Percentiles rank a stretch among this genome's conserved stretches.
Conservation (phyloP, 2,329 filamentous ascomycete species). For the Arthroderma sp. region DNA sequence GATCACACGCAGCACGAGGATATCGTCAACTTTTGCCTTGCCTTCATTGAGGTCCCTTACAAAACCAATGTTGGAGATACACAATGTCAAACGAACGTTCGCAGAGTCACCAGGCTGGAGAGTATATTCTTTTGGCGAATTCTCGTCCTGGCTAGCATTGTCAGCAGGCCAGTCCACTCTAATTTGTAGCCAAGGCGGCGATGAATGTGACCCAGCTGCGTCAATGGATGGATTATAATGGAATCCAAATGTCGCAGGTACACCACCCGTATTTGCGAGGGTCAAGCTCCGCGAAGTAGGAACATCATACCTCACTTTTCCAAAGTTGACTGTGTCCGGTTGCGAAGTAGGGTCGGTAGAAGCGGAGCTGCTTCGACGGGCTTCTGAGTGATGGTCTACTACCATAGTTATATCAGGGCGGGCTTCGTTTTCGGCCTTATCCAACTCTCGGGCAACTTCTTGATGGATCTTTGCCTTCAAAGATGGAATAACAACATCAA, state of each 20-base stretch:
- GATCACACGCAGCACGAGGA: conserved; percentile 72
- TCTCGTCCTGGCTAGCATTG: conserved; percentile 12
- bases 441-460: conserved; percentile 76
- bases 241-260: conserved; percentile 67
- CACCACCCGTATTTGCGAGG: conserved; percentile 82
- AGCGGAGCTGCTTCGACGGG: conserved; percentile 17
- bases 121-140: conserved; percentile 42
- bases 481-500: conserved; percentile 74
- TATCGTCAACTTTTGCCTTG: conserved; percentile 58
- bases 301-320: conserved; percentile 57
- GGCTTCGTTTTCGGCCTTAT: conserved; percentile 83
- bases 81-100: conserved; percentile 54
- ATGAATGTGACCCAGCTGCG: conserved; percentile 30
- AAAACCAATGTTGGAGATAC: conserved; percentile 51
- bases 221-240: conserved; percentile 54
- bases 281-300: conserved; percentile 58
- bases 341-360: conserved; percentile 27
- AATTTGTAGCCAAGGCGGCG: conserved; percentile 59
- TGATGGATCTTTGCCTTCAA: conserved; percentile 73
- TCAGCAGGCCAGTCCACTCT: conserved; percentile 47
- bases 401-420: conserved; percentile 73
- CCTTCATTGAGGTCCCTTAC: conserved; percentile 62
- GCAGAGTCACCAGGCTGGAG: conserved; percentile 77
- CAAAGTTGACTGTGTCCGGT: conserved; percentile 61
- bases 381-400: conserved; percentile 44